A percentile compares a stretch with the other conserved stretches of the same genome.
These are phyloP conservation scores for Maudiozyma pseudohumilis DNA, from an alignment of 805 yeast genomes.

Conservation along the genomic window DNA sequence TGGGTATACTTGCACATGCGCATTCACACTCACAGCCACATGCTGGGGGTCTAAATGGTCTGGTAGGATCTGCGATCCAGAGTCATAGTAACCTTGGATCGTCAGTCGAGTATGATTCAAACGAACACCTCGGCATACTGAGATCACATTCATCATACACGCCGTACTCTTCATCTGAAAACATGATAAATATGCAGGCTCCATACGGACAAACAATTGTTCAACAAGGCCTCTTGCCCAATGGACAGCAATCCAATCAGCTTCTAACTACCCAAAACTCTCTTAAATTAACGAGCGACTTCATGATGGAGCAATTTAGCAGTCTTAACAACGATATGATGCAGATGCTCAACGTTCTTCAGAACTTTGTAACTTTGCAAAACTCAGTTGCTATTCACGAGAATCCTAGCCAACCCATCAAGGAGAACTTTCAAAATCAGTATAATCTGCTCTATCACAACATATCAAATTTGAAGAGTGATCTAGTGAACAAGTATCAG, in stretches of 20 bases:
- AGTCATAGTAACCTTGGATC: slow-evolving; percentile 2
- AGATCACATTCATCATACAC: slow-evolving; percentile 4
- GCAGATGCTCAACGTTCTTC: background rate
- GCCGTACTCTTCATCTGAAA: slow-evolving; percentile 3
- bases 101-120: background rate
- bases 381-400: background rate
- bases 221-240: background rate
- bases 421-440: slow-evolving; percentile 2
- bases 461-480: slow-evolving; percentile 1
- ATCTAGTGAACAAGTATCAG: slow-evolving; percentile 1
- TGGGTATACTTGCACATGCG: background rate
- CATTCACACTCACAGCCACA: background rate
- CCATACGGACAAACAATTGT: background rate
- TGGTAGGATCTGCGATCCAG: background rate
- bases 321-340: slow-evolving; percentile 1
- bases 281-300: background rate
- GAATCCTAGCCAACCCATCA: background rate
- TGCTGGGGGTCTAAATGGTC: background rate
- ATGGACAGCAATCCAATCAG: background rate
- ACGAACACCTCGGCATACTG: background rate
- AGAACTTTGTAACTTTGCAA: slow-evolving; percentile 1
- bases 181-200: slow-evolving; percentile 1
- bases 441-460: slow-evolving; percentile 1
- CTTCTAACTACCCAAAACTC: background rate
- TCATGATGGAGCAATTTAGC: background rate